Base-by-base conservation (phyloP, 1,284 basidiomycete genomes). In the Fomes fomentarius region DNA sequence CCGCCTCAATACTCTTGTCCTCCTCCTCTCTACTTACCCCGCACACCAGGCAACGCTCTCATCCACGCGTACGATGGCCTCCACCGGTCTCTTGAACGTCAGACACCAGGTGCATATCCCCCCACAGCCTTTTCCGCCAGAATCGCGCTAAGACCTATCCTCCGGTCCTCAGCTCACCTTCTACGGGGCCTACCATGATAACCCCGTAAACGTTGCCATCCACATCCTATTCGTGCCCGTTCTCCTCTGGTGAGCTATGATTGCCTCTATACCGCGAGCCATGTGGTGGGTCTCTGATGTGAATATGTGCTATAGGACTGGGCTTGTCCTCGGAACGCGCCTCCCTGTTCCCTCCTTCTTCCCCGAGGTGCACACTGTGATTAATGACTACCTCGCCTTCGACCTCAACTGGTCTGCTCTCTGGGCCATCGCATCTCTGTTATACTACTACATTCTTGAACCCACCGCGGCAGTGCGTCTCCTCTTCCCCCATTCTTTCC, bases 171-270 rank as follows among this genome's bases (percentile, higher is more conserved):
- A 95, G 91, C 79, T 95, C 65, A 78, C 87, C 26, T 94, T 94
- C 78, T 95, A 95, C 71, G 91, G 91, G 21, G 88, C 92, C 47
- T 96, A 95, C 73, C 93, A 96, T 71, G 79, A 84, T 22, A 88
- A 95, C 70, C 82, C 81, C 31, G 74, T 85, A 56, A 96, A 96
- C 69, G 74, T 95, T 58, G 67, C 80, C 51, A 91, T 96, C 58
- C 93, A 96, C 69, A 79, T 93, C 62, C 66, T 89, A 59, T 94
- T 85, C 63, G 93, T 96, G 26, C 93, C 93, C 2, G 68, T 89
- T 57, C 80, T 96, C 62, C 68, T 92, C 44, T 96, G 93, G 93
- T 91, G 5, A 25, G 63, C 42, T 79, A 77, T 10, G 39, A 38
- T 38, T 22, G 39, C 15, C 22, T 1, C n/a, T n/a, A 9, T 0